Base-by-base conservation (phyloP, 179 eudicot genomes). In the Drosera spatulata region DNA sequence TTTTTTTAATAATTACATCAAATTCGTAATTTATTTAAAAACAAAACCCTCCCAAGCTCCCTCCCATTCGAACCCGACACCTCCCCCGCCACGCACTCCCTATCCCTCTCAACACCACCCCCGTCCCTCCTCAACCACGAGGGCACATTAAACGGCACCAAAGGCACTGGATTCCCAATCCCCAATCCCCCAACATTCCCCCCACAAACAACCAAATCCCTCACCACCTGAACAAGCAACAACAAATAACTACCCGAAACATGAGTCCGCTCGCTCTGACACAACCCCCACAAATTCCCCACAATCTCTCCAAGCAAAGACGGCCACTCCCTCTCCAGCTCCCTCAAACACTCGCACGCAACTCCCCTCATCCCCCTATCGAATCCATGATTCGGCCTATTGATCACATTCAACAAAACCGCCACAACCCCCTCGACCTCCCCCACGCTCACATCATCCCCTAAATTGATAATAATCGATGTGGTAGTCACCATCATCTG, bases 301-400 rank as follows among this genome's bases (percentile, higher is more conserved):
- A 72, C 83, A 8, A 82, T 67, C 43, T 81, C 88, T 0, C 82
- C 77, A 14, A 91, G 60, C 70, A 91, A 73, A 52, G 88, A 75
- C 8, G 98, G 98, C 50, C 57, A 79, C 13, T 82, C 93, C n/a
- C 80, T 73, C 80, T 88, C 98, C 71, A 91, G 60, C 58, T 82
- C 85, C 39, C 96, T 71, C 78, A 91, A 73, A 46, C 98, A 91
- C 77, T 85, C 98, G 52, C 95, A 84, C 6, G 95, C 91, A 46
- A 80, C 79, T 8, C 80, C 85, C 9, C 98, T 65, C 2, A 78
- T 75, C 50, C 84, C 84, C 53, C 98, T 78, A 60, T 88, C 98
- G 41, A 80, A 64, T 6, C 91, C 87, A 41, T 91, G 95, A 53
- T 85, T 88, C 4, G 98, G 96, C 59, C 95, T 81, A 40, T 91